phyloP scores from a whole-genome alignment of 106 monocot species.

The Dendrobium officinale region DNA sequence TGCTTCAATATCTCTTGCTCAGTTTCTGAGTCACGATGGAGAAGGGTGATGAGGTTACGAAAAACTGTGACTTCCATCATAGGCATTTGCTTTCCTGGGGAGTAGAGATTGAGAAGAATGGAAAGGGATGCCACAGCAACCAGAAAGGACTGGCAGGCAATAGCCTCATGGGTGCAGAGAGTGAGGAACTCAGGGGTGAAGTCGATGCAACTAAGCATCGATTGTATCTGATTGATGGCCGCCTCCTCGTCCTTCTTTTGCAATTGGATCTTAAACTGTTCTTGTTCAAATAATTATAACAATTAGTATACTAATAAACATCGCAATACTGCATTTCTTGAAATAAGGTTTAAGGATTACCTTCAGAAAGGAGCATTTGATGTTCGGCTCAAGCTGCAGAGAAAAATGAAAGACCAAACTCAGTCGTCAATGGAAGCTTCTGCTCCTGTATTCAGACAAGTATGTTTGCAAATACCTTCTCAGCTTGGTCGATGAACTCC shows the following conservation, averaged over 20 bases:
- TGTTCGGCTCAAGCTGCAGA: slow-evolving; percentile 81
- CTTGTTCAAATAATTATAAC: neutral
- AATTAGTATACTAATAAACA: neutral
- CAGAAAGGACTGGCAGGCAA: slow-evolving; percentile 40
- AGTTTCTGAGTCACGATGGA: slow-evolving; percentile 22
- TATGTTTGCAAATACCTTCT: slow-evolving; percentile 44
- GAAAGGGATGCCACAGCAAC: slow-evolving; percentile 74
- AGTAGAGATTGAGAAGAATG: slow-evolving; percentile 61
- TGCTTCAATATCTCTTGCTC: slow-evolving; percentile 64
- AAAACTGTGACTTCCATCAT: slow-evolving; percentile 69
- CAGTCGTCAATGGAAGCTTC: neutral
- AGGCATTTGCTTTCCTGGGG: slow-evolving; percentile 61
- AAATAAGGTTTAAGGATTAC: slow-evolving; percentile 26
- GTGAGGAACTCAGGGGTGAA: slow-evolving; percentile 87
- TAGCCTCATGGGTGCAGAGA: slow-evolving; percentile 79
- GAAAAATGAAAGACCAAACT: neutral
- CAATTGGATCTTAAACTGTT: slow-evolving; percentile 79
- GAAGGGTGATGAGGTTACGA: slow-evolving; percentile 70
- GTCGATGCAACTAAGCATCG: slow-evolving; percentile 67
- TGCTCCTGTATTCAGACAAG: neutral
- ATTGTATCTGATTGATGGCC: slow-evolving; percentile 65
- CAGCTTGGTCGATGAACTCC: slow-evolving; percentile 82
- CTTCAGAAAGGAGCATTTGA: slow-evolving; percentile 86
- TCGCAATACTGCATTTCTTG: neutral
- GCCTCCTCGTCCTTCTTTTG: slow-evolving; percentile 71